Base-by-base conservation (phyloP, 2,329 filamentous ascomycete species). In the Ophiostoma montium region DNA sequence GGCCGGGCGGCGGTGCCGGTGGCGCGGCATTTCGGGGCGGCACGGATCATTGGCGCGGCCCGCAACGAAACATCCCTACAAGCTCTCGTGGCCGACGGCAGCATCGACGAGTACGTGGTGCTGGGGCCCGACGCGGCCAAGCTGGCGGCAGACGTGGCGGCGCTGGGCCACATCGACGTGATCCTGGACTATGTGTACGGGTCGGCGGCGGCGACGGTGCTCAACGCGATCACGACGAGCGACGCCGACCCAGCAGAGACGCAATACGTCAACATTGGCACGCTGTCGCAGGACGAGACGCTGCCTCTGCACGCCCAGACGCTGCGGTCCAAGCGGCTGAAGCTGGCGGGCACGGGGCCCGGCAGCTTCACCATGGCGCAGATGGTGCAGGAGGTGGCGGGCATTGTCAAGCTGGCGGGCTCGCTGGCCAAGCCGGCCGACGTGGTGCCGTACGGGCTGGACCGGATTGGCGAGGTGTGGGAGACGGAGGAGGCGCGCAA, bases 161-260 rank as follows among this genome's bases (percentile, higher is more conserved):
- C 60, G 9, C 61, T 70, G 0, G 67, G 63, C 2, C 66, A 69
- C 33, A 68, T 69, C 31, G 74, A 79, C 52, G 65, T 78, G 3
- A 65, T 79, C 3, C 61, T 80, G 1, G 76, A 80, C 56, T 80
- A 77, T 56, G 61, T 80, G 8, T 78, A 73, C 59, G 75, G 75
- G 0, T 61, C 65, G 0, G 63, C 68, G 15, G 59, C 67, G 0
- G 55, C 63, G 11, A 65, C 66, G 5, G 65, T 79, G 3, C 61
- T 80, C 1, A 75, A 80, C 5, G 65, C 64, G 3, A 56, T 75
- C 16, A 63, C 60, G 33, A 21, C 50, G 6, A 45, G 13, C 15
- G 59, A 58, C 30, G 21, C 27, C 12, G 33, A 35, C 33, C 19
- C 30, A 13, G 9, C 19, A 10, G 64, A 69, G 0, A 63, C 74